Evolutionary conservation across 495 filamentous ascomycete species (phyloP), one percentile per base, ranked within the genome.

Genomic region (Hypoxylon perforatum): DNA sequence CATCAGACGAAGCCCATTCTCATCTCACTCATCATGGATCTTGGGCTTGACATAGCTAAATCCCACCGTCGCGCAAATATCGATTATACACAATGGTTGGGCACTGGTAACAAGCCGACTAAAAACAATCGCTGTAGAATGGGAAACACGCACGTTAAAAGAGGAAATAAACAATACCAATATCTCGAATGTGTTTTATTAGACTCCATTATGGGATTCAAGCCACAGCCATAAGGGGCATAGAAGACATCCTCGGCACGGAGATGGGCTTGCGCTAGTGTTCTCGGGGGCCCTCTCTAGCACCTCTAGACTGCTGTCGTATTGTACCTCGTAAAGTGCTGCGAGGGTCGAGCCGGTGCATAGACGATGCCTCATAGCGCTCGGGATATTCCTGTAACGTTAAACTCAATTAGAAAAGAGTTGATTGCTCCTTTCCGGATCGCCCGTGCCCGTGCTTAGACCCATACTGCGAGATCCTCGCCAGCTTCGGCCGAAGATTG

Each of bases 371-470:
- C 65, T 69, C 60, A 60, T 63, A 69, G 65, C 65, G 60, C 22
- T 41, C 30, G 60, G 65, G 59, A 62, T 68, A 21, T 50, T 56
- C 54, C 59, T 51, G 21, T 17, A 25, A 60, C n/a, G 55, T 63
- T 50, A 60, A 69, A 69, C 65, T 63, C 65, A 69, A 69, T 69
- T 64, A 17, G 58, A 44, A 33, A 10, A 61, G 39, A 30, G 57
- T 38, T 33, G 7, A 5, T 33, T 33, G 25, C 8, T 28, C 25
- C 51, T 61, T 48, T 15, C 57, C 46, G 52, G 64, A 36, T 62
- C 44, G 47, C 15, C 53, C 65, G 42, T 55, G 18, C 23, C 22
- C 11, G 51, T 39, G 7, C 28, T 52, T 19, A 45, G 45, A 28
- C 22, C 19, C 45, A n/a, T n/a, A n/a, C n/a, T n/a, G n/a, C n/a